Base-by-base conservation (phyloP, 306 rosid genomes). In the Macrotyloma uniflorum region DNA sequence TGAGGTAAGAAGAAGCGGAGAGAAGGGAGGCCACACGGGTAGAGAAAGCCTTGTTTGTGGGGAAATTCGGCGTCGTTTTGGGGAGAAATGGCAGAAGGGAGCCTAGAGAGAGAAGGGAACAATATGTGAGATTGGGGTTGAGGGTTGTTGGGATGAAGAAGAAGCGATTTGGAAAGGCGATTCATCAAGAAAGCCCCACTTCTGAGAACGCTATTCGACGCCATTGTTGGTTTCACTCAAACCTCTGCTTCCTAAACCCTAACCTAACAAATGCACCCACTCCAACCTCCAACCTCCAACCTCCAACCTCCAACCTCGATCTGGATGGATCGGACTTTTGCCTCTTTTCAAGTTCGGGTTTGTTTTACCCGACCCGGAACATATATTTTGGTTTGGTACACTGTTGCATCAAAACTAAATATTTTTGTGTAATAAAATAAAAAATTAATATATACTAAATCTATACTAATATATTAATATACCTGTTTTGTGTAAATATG, bases 1-100 rank as follows among this genome's bases (percentile, higher is more conserved):
- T 91, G 86, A 6, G 98, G 98, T 62, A 91, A 86, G 90, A 91
- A 92, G 86, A 92, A 87, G 3, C 80, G 82, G 70, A 95, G 91
- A 82, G 86, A 89, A 30, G 98, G 97, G 46, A 91, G 84, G 28
- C 98, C 98, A 58, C 86, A 87, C 1, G 96, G 98, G 79, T 92
- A 87, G 24, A 83, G 14, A 49, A 87, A 70, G 0, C 87, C 88
- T 58, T 80, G 83, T 71, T 87, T 81, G 50, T 55, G 76, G 38
- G 38, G 1, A 2, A 85, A 71, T 67, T 87, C 90, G 73, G 72
- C 83, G 70, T 95, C 91, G 79, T 81, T 88, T 80, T 88, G 89
- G 32, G 84, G 98, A 28, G 87, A 75, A 4, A 82, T 74, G 1
- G 89, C 73, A 30, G 14, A 62, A 5, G 87, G 90, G 53, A 85